Percentiles rank a stretch among this genome's conserved stretches.
Conservation (phyloP, 192 early-diverging fungal species). For the Phycomyces blakesleeanus region DNA sequence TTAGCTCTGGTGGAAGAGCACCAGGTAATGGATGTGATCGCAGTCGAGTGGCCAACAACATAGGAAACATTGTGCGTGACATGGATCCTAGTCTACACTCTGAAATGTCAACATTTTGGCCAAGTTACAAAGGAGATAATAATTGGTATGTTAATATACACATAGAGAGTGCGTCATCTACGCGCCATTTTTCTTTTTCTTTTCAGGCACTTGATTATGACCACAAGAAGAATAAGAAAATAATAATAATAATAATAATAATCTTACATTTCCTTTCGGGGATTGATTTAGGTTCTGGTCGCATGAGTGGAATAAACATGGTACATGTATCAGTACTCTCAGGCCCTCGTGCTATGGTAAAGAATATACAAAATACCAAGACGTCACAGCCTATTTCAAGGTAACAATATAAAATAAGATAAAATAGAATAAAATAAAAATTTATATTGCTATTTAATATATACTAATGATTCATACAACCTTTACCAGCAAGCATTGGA, state of each 20-base stretch:
- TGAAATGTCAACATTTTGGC: constrained; percentile 37
- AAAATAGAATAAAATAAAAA: too few species aligned
- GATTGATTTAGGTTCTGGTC: constrained; percentile 41
- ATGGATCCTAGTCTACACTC: constrained; percentile 26
- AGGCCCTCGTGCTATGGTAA: constrained; percentile 39
- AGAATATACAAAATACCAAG: constrained; percentile 35
- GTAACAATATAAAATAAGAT: too few species aligned
- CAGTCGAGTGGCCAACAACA: constrained; percentile 52
- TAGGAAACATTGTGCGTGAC: constrained; percentile 44
- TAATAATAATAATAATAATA: too few species aligned
- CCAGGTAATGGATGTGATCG: constrained; percentile 59
- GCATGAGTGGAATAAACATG: constrained; percentile 52
- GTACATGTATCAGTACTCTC: constrained; percentile 43
- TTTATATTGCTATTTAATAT: too few species aligned
- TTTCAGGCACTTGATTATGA: too few species aligned
- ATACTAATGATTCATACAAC: too few species aligned
- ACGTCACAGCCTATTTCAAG: constrained; percentile 37
- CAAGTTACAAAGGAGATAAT: constrained; percentile 69
- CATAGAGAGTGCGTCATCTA: neutral
- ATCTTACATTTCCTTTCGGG: too few species aligned
- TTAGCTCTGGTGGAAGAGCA: constrained; percentile 37
- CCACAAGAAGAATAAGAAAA: too few species aligned
- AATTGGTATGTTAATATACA: constrained; percentile 39
- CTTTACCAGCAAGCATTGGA: constrained; percentile 34
- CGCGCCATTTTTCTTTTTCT: neutral